These are phyloP conservation scores for Neurospora sp. DNA, from an alignment of 495 filamentous ascomycete species.

Conservation along the genomic window DNA sequence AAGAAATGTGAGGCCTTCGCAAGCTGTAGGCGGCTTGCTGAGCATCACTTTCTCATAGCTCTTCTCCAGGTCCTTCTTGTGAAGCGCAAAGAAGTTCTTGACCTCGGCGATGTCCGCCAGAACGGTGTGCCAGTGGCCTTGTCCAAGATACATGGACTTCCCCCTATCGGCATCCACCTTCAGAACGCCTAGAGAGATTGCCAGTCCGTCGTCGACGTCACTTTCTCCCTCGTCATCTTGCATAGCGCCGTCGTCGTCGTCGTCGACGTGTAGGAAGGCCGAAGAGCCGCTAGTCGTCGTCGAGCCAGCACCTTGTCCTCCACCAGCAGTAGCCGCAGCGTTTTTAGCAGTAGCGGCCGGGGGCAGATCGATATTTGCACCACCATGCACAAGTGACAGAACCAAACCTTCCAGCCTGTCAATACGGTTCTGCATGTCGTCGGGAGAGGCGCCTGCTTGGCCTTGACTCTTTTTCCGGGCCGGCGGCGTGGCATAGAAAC, in stretches of 20 bases:
- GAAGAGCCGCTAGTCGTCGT: slow-evolving; percentile 54
- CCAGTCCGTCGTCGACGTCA: slow-evolving; percentile 72
- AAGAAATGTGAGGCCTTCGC: slow-evolving; percentile 58
- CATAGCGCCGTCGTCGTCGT: slow-evolving; percentile 43
- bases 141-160: slow-evolving; percentile 77
- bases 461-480: slow-evolving; percentile 67
- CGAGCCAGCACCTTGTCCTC: slow-evolving; percentile 46
- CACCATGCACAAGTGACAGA: slow-evolving; percentile 91
- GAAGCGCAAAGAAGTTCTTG: slow-evolving; percentile 66
- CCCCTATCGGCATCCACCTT: slow-evolving; percentile 72
- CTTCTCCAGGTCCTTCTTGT: slow-evolving; percentile 47
- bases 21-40: slow-evolving; percentile 46
- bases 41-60: slow-evolving; percentile 55
- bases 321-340: slow-evolving; percentile 48
- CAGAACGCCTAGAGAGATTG: slow-evolving; percentile 77
- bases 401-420: slow-evolving; percentile 93
- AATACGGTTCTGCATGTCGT: slow-evolving; percentile 99
- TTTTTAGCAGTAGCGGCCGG: slow-evolving; percentile 16
- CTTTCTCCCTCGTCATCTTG: slow-evolving; percentile 55
- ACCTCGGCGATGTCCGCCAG: slow-evolving; percentile 89
- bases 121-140: slow-evolving; percentile 83
- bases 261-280: slow-evolving; percentile 41
- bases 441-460: slow-evolving; percentile 55
- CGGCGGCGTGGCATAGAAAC: slow-evolving; percentile 77
- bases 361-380: slow-evolving; percentile 39